Percentiles rank a stretch among this genome's conserved stretches.
These are phyloP conservation scores for Solanum hybrid DNA, from an alignment of 305 asterid species.

Conservation along the genomic window DNA sequence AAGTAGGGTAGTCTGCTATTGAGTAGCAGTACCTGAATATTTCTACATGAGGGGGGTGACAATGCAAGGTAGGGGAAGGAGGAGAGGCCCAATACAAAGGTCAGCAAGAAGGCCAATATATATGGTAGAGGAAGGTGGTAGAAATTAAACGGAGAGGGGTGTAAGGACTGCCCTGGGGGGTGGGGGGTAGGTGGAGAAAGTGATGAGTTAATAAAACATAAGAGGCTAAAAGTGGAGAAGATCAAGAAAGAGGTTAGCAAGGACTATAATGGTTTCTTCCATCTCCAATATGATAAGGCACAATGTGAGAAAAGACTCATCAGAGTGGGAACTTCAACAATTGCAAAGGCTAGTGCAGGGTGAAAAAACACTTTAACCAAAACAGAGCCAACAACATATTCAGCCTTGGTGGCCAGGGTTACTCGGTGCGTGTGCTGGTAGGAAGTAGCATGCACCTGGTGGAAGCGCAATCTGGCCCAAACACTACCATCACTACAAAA, in stretches of 20 bases:
- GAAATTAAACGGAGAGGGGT: neutral
- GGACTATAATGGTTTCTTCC: neutral
- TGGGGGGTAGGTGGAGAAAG: neutral
- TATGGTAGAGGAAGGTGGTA: neutral
- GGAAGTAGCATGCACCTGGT: neutral
- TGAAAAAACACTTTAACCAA: neutral
- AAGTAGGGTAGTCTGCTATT: neutral
- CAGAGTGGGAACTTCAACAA: neutral
- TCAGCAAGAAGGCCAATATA: neutral
- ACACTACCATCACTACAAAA: neutral
- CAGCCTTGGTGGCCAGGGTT: neutral
- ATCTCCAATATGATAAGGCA: neutral
- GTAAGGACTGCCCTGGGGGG: neutral
- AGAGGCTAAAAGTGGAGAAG: neutral
- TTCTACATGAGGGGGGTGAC: neutral
- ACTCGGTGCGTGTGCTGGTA: neutral
- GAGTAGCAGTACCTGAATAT: neutral
- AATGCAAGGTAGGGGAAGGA: neutral
- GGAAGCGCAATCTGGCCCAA: neutral
- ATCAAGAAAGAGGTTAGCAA: neutral
- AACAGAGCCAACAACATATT: neutral
- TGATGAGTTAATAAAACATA: neutral
- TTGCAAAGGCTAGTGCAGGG: neutral
- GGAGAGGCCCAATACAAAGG: neutral
- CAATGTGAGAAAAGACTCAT: neutral